Percentiles rank a stretch among this genome's conserved stretches.
phyloP scores from a whole-genome alignment of 78 protist genomes.

The Blattamonas nauphoetae region DNA sequence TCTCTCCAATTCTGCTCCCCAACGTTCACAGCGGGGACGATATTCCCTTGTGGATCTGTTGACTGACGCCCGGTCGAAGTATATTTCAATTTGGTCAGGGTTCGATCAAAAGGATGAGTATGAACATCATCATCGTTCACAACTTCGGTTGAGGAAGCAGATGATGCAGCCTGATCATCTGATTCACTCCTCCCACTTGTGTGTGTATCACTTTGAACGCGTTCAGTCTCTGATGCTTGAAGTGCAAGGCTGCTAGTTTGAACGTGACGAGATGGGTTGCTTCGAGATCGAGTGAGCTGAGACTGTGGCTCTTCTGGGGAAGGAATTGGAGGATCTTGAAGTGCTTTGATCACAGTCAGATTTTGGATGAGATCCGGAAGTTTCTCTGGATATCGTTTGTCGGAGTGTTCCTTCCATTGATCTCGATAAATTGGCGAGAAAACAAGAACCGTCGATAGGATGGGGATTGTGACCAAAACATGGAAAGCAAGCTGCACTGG shows the following conservation, averaged over 20 bases:
- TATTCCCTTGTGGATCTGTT: neutral
- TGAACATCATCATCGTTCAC: too few species aligned
- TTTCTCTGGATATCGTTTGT: neutral
- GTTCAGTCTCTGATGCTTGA: neutral
- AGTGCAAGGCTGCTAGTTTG: neutral
- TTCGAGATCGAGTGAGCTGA: neutral
- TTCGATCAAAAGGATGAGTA: too few species aligned
- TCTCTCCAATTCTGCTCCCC: neutral
- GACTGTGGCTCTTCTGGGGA: neutral
- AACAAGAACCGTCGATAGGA: neutral
- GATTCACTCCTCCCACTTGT: neutral
- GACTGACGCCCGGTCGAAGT: neutral
- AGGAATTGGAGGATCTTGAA: too few species aligned
- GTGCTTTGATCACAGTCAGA: neutral
- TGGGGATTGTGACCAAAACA: neutral
- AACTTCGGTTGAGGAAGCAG: neutral
- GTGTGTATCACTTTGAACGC: neutral
- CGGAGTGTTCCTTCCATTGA: neutral
- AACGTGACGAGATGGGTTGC: neutral
- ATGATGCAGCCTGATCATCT: neutral
- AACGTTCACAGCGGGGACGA: neutral
- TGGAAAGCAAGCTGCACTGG: neutral
- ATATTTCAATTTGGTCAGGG: neutral
- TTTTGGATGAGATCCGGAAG: neutral
- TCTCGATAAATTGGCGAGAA: neutral